These are phyloP conservation scores for Rhodotorula sp. DNA, from an alignment of 1,284 basidiomycete species.

Conservation along the genomic window DNA sequence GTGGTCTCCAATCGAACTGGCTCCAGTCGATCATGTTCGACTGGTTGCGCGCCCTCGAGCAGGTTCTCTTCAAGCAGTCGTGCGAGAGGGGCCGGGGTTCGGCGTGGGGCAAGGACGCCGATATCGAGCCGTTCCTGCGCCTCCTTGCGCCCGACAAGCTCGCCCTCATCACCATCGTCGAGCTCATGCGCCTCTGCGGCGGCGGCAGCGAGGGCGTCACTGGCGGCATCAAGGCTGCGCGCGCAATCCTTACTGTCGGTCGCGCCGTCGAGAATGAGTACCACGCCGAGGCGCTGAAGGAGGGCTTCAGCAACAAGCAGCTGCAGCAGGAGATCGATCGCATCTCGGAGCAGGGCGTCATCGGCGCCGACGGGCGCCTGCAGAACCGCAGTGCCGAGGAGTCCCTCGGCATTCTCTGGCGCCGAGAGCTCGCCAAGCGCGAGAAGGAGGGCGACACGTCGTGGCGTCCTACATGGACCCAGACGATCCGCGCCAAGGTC, in stretches of 20 bases:
- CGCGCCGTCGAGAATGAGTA: constrained; percentile 85
- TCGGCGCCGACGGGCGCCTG: constrained; percentile 2
- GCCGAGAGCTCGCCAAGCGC: constrained; percentile 41
- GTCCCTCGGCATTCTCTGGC: constrained; percentile 59
- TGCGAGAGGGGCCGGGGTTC: constrained; percentile 16
- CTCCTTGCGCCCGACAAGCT: constrained; percentile 76
- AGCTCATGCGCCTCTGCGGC: constrained; percentile 81
- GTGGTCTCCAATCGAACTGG: constrained; percentile 58
- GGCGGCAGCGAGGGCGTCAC: constrained; percentile 66
- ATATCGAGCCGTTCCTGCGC: constrained; percentile 64
- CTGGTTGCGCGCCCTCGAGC: constrained; percentile 72
- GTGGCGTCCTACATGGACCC: constrained; percentile 81
- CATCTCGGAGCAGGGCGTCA: constrained; percentile 12
- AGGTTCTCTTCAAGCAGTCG: constrained; percentile 52
- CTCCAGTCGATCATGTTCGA: constrained; percentile 83
- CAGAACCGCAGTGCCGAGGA: constrained; percentile 52
- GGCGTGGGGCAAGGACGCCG: constrained; percentile 29
- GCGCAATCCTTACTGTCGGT: constrained; percentile 79
- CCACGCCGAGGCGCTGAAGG: constrained; percentile 75
- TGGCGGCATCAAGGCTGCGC: constrained; percentile 65
- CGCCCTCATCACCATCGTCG: constrained; percentile 85
- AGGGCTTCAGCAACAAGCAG: constrained; percentile 48
- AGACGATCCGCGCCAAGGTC: constrained; percentile 70
- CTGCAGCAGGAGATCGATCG: constrained; percentile 41
- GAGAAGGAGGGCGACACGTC: constrained; percentile 42